Percentiles rank a stretch among this genome's conserved stretches.
phyloP scores from a whole-genome alignment of 768 basidiomycete species.

The Daedalea quercina region DNA sequence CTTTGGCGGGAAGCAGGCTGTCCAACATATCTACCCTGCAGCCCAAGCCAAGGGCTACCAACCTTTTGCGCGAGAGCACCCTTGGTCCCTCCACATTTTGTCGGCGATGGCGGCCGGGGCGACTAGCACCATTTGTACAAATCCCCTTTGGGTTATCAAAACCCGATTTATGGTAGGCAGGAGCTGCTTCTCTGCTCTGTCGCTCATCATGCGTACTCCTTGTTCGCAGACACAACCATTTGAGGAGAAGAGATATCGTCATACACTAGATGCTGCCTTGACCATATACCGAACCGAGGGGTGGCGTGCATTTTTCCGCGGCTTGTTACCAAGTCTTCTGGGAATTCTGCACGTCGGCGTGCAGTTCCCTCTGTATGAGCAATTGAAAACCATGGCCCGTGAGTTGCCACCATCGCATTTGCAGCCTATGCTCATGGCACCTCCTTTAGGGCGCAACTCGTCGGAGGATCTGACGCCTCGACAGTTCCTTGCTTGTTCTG shows the following conservation, averaged over 20 bases:
- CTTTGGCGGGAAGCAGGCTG: slow-evolving; percentile 58
- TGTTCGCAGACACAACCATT: slow-evolving; percentile 70
- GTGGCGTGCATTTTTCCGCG: slow-evolving; percentile 84
- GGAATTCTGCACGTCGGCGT: slow-evolving; percentile 95
- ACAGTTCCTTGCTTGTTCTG: slow-evolving; percentile 83
- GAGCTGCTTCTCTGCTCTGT: slow-evolving; percentile 9
- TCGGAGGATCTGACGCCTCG: slow-evolving; percentile 43
- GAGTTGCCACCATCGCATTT: slow-evolving; percentile 28
- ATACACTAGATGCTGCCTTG: slow-evolving; percentile 83
- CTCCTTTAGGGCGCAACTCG: slow-evolving; percentile 20
- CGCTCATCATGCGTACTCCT: slow-evolving; percentile 6
- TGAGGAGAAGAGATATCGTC: slow-evolving; percentile 72
- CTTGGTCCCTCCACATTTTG: slow-evolving; percentile 83
- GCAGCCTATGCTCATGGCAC: background rate
- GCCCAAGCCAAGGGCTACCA: slow-evolving; percentile 84
- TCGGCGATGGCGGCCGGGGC: slow-evolving; percentile 97
- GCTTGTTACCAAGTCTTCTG: slow-evolving; percentile 85
- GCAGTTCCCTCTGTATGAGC: slow-evolving; percentile 95
- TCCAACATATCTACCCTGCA: slow-evolving; percentile 66
- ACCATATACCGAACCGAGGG: slow-evolving; percentile 93
- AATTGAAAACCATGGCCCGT: slow-evolving; percentile 84
- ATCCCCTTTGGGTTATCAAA: slow-evolving; percentile 98
- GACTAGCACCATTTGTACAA: slow-evolving; percentile 87
- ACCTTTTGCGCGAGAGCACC: slow-evolving; percentile 71
- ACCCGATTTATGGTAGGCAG: slow-evolving; percentile 91